Percentiles rank a stretch among this genome's conserved stretches.
phyloP scores from a whole-genome alignment of 805 yeast genomes.

The Saccharomycopsis lassenensis region DNA sequence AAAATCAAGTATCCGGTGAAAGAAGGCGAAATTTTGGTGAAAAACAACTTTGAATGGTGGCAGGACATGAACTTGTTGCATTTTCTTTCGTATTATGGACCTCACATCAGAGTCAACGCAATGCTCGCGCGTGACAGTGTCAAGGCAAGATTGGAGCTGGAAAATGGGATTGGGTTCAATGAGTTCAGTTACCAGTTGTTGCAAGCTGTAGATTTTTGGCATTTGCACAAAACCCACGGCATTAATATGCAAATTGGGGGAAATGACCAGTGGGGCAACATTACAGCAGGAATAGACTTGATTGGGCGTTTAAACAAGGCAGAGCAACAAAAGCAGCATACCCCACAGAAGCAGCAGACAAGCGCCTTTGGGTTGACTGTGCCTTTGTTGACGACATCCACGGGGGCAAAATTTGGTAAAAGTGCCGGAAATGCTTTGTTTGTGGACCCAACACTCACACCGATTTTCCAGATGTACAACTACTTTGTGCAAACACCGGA shows the following conservation, averaged over 20 bases:
- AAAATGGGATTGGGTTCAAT: constrained; percentile 79
- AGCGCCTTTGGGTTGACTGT: constrained; percentile 72
- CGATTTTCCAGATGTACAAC: constrained; percentile 77
- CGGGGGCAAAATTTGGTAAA: constrained; percentile 92
- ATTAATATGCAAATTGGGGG: constrained; percentile 87
- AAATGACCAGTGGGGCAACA: constrained; percentile 97
- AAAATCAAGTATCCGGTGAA: constrained; percentile 28
- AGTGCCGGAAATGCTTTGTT: constrained; percentile 96
- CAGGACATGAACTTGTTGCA: constrained; percentile 59
- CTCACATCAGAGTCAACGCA: constrained; percentile 66
- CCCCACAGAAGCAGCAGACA: constrained; percentile 19
- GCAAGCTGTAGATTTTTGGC: constrained; percentile 91
- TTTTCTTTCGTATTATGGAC: constrained; percentile 68
- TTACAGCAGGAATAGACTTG: constrained; percentile 89
- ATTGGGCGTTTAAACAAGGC: constrained; percentile 37
- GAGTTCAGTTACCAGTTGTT: constrained; percentile 89
- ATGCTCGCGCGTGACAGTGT: constrained; percentile 89
- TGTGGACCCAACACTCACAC: constrained; percentile 62
- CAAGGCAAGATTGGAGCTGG: constrained; percentile 55
- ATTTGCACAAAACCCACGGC: constrained; percentile 45
- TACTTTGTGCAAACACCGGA: constrained; percentile 74
- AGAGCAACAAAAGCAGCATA: constrained; percentile 8
- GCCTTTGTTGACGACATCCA: constrained; percentile 77
- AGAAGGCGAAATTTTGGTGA: constrained; percentile 33
- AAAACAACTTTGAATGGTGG: constrained; percentile 85